Base-by-base conservation (phyloP, 2,329 filamentous ascomycete genomes). In the Zasmidium citrigriseum region DNA sequence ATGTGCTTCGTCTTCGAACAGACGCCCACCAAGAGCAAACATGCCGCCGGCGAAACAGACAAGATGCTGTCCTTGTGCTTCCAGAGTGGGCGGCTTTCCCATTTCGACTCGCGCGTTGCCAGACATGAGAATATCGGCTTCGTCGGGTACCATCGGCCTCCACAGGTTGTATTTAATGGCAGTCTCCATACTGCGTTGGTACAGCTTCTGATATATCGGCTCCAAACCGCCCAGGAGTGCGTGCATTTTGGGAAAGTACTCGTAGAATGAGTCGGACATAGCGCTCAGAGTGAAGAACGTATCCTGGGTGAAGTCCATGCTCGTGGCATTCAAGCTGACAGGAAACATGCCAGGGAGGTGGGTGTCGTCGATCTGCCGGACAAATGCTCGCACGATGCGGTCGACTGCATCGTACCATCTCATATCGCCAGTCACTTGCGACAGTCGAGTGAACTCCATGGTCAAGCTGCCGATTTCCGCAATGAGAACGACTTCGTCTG, bases 31-130 rank as follows among this genome's bases (percentile, higher is more conserved):
- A 0, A 87, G 71, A 0, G 81, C 84, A 59, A 86, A 82, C 84
- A 87, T 87, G 53, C 84, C 85, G 11, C 85, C 85, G 0, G 81
- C 77, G 67, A 84, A 87, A 73, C 85, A 87, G 22, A 76, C 78
- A 14, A 87, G 76, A 69, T 87, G 85, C 52, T 84, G 80, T 23
- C 80, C 78, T 63, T 86, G 79, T 12, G 83, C 78, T 11, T 78
- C 73, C 4, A 83, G 72, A 5, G 54, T 60, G 3, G 64, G 61
- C 21, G 69, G 27, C 64, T 59, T 55, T 59, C 66, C 56, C 51
- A 58, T 61, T 34, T 63, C 54, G 0, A 74, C 73, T 16, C 73
- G 74, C 5, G 78, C 73, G 23, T 75, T 73, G 14, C 80, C 80
- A 11, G 77, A 72, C 24, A 79, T 70, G 3, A 83, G 73, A 48